Percentiles rank a stretch among this genome's conserved stretches.
These are phyloP conservation scores for Magnaporthiopsis rhizophila DNA, from an alignment of 2,329 filamentous ascomycete species.

Conservation along the genomic window DNA sequence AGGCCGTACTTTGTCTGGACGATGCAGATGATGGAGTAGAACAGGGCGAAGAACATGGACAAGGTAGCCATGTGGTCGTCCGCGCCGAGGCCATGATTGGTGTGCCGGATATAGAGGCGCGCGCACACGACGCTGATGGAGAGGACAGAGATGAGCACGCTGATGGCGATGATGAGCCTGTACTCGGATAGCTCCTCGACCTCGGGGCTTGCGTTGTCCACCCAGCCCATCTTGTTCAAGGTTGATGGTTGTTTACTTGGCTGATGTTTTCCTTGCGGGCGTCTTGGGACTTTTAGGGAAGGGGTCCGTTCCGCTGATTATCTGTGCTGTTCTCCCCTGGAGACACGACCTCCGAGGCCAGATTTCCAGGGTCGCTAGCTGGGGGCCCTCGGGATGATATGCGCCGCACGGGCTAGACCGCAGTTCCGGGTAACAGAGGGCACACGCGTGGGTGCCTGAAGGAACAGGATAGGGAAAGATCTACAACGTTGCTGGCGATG, in stretches of 20 bases:
- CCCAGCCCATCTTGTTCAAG: slow-evolving; percentile 36
- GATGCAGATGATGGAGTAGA: slow-evolving; percentile 43
- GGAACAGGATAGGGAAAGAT: neutral
- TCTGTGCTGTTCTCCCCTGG: neutral
- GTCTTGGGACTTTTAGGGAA: neutral
- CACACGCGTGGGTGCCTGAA: neutral
- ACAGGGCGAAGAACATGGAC: slow-evolving; percentile 36
- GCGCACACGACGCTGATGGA: slow-evolving; percentile 32
- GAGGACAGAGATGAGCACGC: slow-evolving; percentile 32
- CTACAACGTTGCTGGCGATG: neutral
- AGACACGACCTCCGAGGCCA: neutral
- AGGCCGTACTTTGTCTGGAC: slow-evolving; percentile 45
- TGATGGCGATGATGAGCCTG: slow-evolving; percentile 39
- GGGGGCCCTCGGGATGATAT: neutral
- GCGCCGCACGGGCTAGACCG: neutral
- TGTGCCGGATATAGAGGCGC: slow-evolving; percentile 33
- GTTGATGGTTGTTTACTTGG: slow-evolving; percentile 1
- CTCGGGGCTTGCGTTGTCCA: slow-evolving; percentile 38
- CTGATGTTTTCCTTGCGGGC: neutral
- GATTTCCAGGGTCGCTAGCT: neutral
- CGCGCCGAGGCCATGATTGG: slow-evolving; percentile 33
- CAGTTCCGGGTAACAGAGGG: neutral
- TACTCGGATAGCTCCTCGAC: slow-evolving; percentile 40
- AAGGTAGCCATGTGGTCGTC: slow-evolving; percentile 37
- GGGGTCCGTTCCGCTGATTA: neutral